Conservation (phyloP, 805 yeast genomes). For the Hanseniaspora guilliermondii region DNA sequence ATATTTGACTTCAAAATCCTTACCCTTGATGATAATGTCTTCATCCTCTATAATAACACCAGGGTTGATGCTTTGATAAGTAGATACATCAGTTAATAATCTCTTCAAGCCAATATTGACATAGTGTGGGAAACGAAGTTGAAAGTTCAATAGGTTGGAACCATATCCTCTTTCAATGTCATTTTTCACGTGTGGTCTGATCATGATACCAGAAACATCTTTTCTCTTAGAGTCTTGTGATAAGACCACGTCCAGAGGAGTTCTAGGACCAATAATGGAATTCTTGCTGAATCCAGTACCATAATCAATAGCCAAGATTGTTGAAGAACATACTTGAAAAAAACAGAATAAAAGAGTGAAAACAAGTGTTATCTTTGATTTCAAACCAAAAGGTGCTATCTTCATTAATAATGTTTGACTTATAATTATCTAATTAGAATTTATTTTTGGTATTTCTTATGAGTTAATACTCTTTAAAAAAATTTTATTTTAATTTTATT, state of each 20-base stretch:
- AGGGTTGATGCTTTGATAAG: constrained; percentile 43
- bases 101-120: constrained; percentile 59
- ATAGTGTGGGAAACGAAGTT: constrained; percentile 60
- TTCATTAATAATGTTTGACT: neutral
- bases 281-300: constrained; percentile 85
- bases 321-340: neutral
- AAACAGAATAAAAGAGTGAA: neutral
- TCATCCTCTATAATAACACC: constrained; percentile 33
- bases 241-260: constrained; percentile 73
- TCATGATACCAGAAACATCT: constrained; percentile 66
- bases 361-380: neutral
- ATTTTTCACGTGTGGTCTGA: constrained; percentile 32
- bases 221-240: constrained; percentile 88
- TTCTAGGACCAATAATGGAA: constrained; percentile 78
- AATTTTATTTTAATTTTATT: too few species aligned
- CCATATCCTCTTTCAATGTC: constrained; percentile 68
- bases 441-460: neutral
- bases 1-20: constrained; percentile 23
- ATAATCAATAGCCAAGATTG: constrained; percentile 76
- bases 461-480: too few species aligned
- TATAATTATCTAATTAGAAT: neutral
- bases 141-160: constrained; percentile 53
- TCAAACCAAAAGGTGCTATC: neutral
- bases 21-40: neutral
- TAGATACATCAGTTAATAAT: constrained; percentile 43